Conservation (phyloP, 257 asterid genomes). For the Solanum lycopersicoides region DNA sequence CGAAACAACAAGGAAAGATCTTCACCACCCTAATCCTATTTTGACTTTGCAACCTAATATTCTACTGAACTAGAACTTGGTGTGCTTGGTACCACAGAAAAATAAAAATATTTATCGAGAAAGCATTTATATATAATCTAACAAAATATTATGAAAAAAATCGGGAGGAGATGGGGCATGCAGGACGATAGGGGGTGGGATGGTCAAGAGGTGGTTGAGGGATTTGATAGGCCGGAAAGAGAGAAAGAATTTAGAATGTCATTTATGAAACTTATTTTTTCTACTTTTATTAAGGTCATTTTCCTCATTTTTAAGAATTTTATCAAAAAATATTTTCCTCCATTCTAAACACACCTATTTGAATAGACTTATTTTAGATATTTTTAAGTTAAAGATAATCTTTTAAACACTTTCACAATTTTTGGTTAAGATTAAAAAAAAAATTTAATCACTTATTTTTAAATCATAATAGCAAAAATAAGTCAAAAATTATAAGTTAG, state of each 20-base stretch:
- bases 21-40: neutral
- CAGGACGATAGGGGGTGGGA: neutral
- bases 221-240: neutral
- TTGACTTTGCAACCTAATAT: neutral
- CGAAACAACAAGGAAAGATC: neutral
- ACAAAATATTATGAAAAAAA: accelerated
- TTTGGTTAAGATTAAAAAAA: neutral
- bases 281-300: neutral
- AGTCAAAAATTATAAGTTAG: neutral
- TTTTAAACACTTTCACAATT: neutral
- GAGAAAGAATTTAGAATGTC: neutral
- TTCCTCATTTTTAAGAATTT: accelerated
- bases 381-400: too few relatives aligned
- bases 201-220: neutral
- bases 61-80: neutral
- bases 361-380: accelerated
- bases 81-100: neutral
- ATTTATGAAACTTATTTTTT: too few relatives aligned
- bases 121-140: neutral
- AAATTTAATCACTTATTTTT: neutral
- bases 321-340: neutral
- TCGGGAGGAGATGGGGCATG: neutral
- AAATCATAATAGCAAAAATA: neutral
- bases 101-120: too few relatives aligned
- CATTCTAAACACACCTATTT: neutral